These are phyloP conservation scores for Harrya chromipes DNA, from an alignment of 768 basidiomycete genomes.

Conservation along the genomic window DNA sequence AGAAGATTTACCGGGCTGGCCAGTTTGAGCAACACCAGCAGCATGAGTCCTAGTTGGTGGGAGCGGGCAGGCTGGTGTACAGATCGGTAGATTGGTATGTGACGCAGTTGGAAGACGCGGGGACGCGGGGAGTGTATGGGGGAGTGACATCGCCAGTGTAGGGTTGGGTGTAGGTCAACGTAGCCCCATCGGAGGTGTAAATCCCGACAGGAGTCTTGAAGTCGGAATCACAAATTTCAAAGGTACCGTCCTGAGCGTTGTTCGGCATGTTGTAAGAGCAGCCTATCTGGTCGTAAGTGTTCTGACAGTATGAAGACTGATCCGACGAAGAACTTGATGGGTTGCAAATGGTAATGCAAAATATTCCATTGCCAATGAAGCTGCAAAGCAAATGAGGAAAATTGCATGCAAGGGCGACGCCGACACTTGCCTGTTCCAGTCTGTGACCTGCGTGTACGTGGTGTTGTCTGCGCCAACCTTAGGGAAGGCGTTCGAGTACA, in stretches of 20 bases:
- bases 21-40: constrained; percentile 10
- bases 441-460: constrained; percentile 49
- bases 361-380: constrained; percentile 62
- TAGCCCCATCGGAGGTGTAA: constrained; percentile 40
- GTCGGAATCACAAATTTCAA: constrained; percentile 65
- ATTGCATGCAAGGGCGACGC: neutral
- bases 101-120: constrained; percentile 45
- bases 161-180: constrained; percentile 44
- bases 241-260: constrained; percentile 51
- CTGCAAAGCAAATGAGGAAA: constrained; percentile 14
- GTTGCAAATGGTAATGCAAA: constrained; percentile 76
- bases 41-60: neutral
- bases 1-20: neutral
- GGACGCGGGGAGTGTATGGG: constrained; percentile 41
- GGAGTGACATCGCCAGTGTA: constrained; percentile 26
- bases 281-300: constrained; percentile 72
- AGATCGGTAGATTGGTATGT: constrained; percentile 37
- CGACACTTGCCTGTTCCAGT: constrained; percentile 60
- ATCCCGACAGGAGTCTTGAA: constrained; percentile 60
- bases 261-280: constrained; percentile 73
- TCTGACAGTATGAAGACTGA: constrained; percentile 56
- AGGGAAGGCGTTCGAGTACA: constrained; percentile 61
- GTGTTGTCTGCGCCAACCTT: constrained; percentile 35
- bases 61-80: constrained; percentile 28
- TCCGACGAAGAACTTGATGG: constrained; percentile 39